Conservation (phyloP, 2,329 filamentous ascomycete species). For the Balansia obtecta region DNA sequence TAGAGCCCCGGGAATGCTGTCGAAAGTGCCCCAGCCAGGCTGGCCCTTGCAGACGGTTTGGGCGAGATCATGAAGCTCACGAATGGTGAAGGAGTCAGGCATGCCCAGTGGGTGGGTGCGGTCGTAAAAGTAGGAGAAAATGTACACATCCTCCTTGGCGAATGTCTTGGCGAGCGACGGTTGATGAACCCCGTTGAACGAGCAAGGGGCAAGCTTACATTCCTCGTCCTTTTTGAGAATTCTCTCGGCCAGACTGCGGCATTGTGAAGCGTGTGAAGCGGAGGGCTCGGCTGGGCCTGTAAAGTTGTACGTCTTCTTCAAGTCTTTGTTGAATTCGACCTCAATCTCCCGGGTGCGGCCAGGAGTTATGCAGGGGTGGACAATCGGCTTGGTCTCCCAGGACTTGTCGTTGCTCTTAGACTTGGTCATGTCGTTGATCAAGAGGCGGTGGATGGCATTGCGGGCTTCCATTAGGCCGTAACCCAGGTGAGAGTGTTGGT, state of each 20-base stretch:
- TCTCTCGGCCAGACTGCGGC: constrained; percentile 79
- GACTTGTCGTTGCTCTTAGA: constrained; percentile 44
- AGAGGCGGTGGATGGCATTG: constrained; percentile 64
- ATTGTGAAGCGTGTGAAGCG: constrained; percentile 79
- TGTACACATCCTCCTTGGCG: constrained; percentile 78
- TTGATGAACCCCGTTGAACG: constrained; percentile 95
- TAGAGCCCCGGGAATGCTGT: constrained; percentile 61
- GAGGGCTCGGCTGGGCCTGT: constrained; percentile 65
- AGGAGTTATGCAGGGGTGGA: constrained; percentile 78
- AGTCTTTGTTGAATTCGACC: constrained; percentile 55
- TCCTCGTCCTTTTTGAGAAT: constrained; percentile 77
- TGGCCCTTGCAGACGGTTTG: constrained; percentile 74
- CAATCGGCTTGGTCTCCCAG: constrained; percentile 60
- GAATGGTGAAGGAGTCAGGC: constrained; percentile 92
- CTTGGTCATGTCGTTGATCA: constrained; percentile 61
- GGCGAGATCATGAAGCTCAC: constrained; percentile 78
- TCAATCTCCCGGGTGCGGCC: constrained; percentile 65
- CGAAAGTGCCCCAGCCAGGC: constrained; percentile 68
- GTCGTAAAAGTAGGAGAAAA: constrained; percentile 98
- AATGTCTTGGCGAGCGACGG: constrained; percentile 89
- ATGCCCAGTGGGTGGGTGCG: constrained; percentile 88
- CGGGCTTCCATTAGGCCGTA: constrained; percentile 95
- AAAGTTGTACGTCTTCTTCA: constrained; percentile 64
- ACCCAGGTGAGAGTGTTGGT: constrained; percentile 95
- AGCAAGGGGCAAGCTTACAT: constrained; percentile 82